Base-by-base conservation (phyloP, 495 filamentous ascomycete genomes). In the Penicillium fimorum region DNA sequence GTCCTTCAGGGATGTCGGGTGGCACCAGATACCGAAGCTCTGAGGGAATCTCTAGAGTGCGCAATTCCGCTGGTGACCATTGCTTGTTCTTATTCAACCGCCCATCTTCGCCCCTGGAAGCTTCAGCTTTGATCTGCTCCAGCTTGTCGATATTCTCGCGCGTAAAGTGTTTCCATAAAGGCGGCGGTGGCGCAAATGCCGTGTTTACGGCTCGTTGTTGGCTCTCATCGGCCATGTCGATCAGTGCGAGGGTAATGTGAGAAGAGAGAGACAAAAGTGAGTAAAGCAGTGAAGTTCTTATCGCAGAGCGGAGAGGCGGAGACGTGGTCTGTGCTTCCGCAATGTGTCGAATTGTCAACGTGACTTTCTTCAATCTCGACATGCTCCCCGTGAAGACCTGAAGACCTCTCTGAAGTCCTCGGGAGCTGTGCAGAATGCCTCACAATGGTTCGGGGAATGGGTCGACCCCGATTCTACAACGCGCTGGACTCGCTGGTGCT, bases 121-220 rank as follows among this genome's bases (percentile, higher is more conserved):
- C 68, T 32, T 78, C 71, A 27, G 75, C 71, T 61, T 78, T 79
- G 57, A 81, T 65, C 51, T 78, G 62, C 35, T 87, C 77, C 46
- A 95, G 81, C 33, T 80, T 84, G 24, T 82, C 71, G 56, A 94
- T 64, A 70, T 96, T 96, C 0, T 87, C 83, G 4, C 82, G 64
- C 0, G 90, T 96, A 74, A 97, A 97, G 68, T 86, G 79, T 59
- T 89, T 87, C 83, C 90, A 97, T 77, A 96, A 92, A 4, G 88
- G 86, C 20, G 94, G 94, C 4, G 94, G 94, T 15, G 88, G 80
- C 17, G 94, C 93, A 72, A 91, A 91, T 25, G 83, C 76, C 12
- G 81, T 76, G n/a, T 76, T 72, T n/a, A 80, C 72, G 25, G 79
- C 66, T 56, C 77, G 74, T 59, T 76, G 76, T 48, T 83, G 69